Evolutionary conservation across 345 rosid species (phyloP), one percentile per base, ranked within the genome.

Genomic region (Gossypium ekmanianum): DNA sequence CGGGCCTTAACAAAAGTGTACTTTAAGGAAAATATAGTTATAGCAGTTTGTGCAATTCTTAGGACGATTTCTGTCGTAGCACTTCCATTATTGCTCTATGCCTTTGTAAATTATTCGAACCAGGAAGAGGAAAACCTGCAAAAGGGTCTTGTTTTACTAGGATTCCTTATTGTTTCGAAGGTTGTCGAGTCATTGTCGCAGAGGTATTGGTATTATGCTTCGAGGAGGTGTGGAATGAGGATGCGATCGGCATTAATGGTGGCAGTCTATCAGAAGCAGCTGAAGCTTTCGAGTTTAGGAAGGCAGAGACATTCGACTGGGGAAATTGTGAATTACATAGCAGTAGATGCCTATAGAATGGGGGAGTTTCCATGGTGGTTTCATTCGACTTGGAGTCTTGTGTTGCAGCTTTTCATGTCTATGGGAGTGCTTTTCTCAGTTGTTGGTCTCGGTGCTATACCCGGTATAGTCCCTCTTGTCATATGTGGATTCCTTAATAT

Each of bases 331-430:
- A 93, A 91, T 64, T 91, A 86, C 39, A 88, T 93, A 7, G 87
- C 92, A 0, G 91, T 93, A 72, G 98, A 93, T 82, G 93, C 93
- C 0, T 89, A 91, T 64, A 78, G 91, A 47, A 93, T 93, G 92
- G 94, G 92, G 17, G 98, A 91, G 59, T 87, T 85, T 52, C 83
- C 85, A 11, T 88, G 88, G 90, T 93, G 98, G 98, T 88, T 91
- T 69, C 97, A 93, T 73, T 74, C 77, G 0, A 71, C 83, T 10
- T 89, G 97, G 92, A 88, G 84, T 68, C 72, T 81, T 11, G 52
- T 71, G 0, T 73, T 89, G 48, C 97, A 89, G 79, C 87, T 92
- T 45, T 78, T 90, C 77, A 66, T 88, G 27, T 78, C 85, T 11
- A 78, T 87, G 44, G 89, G 78, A 50, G 77, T 87, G 2, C 91